Conservation (phyloP, 345 rosid species). For the Citrus mangshanensis region DNA sequence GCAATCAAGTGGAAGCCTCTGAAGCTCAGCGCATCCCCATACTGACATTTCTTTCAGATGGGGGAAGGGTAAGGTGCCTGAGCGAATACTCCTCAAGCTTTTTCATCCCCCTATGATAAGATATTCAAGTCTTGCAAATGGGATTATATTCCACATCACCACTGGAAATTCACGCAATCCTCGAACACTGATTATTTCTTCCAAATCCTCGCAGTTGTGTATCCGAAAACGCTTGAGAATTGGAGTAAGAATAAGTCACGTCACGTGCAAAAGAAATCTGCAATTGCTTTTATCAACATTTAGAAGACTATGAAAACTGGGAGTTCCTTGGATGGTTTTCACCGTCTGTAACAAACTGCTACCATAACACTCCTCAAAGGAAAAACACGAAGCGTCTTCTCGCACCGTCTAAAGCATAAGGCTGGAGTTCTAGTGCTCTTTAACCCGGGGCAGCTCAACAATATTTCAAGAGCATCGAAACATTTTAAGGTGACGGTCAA, state of each 20-base stretch:
- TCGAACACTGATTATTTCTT: not conserved
- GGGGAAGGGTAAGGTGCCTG: not conserved
- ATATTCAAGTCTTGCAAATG: not conserved
- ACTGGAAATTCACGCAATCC: not conserved
- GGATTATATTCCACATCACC: not conserved
- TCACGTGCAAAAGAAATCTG: no score
- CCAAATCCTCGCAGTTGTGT: not conserved
- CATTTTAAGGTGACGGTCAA: not conserved
- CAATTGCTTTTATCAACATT: no score
- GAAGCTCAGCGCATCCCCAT: no score
- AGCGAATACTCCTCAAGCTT: not conserved
- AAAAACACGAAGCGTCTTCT: not conserved
- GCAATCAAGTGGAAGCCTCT: no score
- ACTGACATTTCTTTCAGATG: not conserved
- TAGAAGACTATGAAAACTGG: not conserved
- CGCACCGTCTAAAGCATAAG: not conserved
- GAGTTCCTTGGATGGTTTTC: not conserved
- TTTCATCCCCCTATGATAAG: accelerated
- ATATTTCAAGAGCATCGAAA: not conserved
- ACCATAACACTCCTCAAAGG: not conserved
- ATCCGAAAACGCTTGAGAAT: no score
- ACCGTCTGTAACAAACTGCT: no score
- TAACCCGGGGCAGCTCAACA: not conserved
- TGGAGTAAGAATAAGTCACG: no score
- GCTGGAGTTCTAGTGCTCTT: not conserved